Evolutionary conservation across 805 yeast species (phyloP), one percentile per base, ranked within the genome.

Genomic region (Wickerhamiella occidentalis): DNA sequence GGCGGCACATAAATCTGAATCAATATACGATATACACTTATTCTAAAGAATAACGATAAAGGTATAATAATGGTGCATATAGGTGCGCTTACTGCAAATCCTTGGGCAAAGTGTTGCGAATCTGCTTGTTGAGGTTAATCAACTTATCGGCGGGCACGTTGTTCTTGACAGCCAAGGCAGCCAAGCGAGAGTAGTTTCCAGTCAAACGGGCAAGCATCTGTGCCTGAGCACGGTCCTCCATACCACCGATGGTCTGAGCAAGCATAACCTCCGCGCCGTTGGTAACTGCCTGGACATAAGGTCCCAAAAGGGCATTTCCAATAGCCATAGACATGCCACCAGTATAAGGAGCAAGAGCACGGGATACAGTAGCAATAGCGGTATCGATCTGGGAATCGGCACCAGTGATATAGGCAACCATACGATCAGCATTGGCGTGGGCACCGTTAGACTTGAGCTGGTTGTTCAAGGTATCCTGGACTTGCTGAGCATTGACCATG

Each of bases 381-480:
- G 59, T 60, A 50, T 62, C 64, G 43, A 58, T 59, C 53, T 61
- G 64, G 25, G 62, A 59, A 47, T 61, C 66, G 25, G 63, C 55
- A n/a, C 64, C 65, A 28, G 64, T 58, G 35, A 37, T 55, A 30
- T 49, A 41, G 17, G 52, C 52, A 41, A 45, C 25, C 26, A 50
- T 35, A 9, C 44, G 43, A 29, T 50, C 52, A 26, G 49, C 47
- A 41, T 48, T 35, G 44, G 52, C 38, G 40, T 50, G 52, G 21
- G 49, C 52, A 17, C 18, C n/a, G 30, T 40, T 23, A 19, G 29
- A 40, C 44, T 47, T 29, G 38, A 56, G 46, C 52, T 52, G 57
- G 37, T 40, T 37, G 54, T 48, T 45, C 15, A 49, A 33, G 21
- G 51, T 44, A 29, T 49, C 50, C 40, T 47, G 51, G 25, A 52